These are phyloP conservation scores for Microstroma glucosiphilum DNA, from an alignment of 1,284 basidiomycete species.

Conservation along the genomic window DNA sequence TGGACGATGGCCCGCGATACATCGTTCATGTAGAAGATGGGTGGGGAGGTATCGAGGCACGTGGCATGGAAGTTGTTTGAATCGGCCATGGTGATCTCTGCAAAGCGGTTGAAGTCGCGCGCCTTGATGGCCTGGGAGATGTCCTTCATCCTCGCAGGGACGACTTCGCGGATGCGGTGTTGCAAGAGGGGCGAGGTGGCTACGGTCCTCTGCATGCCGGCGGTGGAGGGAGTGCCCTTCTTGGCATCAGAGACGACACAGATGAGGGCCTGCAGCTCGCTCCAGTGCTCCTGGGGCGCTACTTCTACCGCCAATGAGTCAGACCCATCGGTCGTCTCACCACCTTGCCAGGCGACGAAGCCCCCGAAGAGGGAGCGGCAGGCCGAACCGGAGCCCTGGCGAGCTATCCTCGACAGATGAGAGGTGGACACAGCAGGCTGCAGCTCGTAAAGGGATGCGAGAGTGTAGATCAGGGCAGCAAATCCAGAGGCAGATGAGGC, in stretches of 20 bases:
- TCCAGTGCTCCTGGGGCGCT: slow-evolving; percentile 60
- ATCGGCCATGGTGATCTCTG: slow-evolving; percentile 87
- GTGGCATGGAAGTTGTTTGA: slow-evolving; percentile 91
- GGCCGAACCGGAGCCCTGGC: slow-evolving; percentile 94
- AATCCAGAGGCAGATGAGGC: slow-evolving; percentile 96
- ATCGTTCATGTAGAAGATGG: slow-evolving; percentile 99
- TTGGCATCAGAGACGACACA: slow-evolving; percentile 94
- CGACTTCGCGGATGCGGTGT: slow-evolving; percentile 79
- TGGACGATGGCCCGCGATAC: slow-evolving; percentile 59
- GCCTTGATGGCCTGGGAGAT: slow-evolving; percentile 74
- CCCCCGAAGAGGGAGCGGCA: slow-evolving; percentile 96
- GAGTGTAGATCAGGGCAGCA: slow-evolving; percentile 83
- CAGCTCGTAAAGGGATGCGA: slow-evolving; percentile 78
- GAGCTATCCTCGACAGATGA: slow-evolving; percentile 82
- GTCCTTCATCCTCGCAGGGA: slow-evolving; percentile 75
- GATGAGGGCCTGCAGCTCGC: slow-evolving; percentile 89
- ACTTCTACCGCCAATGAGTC: slow-evolving; percentile 86
- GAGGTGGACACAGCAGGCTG: slow-evolving; percentile 55
- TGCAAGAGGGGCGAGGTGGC: slow-evolving; percentile 82
- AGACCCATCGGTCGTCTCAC: slow-evolving; percentile 63
- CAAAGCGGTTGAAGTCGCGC: slow-evolving; percentile 82
- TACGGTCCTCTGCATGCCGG: slow-evolving; percentile 95
- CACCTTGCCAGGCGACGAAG: slow-evolving; percentile 92
- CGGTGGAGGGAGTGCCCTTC: slow-evolving; percentile 89
- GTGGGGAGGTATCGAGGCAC: slow-evolving; percentile 89